A percentile compares a stretch with the other conserved stretches of the same genome.
Evolutionary conservation across 2,329 filamentous ascomycete genomes (phyloP).

Genomic region (Xylariaceae sp.): DNA sequence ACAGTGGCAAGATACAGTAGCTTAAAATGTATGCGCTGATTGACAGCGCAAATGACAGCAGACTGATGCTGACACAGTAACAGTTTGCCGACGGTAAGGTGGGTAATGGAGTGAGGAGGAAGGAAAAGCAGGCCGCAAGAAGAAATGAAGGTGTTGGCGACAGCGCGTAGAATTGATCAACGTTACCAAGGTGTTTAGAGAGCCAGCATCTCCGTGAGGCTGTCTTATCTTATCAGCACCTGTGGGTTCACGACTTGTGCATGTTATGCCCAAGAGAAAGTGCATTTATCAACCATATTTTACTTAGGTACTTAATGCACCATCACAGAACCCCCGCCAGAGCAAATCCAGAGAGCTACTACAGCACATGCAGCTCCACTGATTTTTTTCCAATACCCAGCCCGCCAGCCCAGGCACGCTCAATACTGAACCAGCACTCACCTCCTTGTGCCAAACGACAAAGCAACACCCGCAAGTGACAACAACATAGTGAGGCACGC

Average conservation of each 20-base stretch:
- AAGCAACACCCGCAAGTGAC: not conserved
- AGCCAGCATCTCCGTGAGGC: not conserved
- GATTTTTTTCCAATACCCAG: conserved; percentile 2
- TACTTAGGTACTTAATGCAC: too few species aligned
- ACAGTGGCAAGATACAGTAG: too few species aligned
- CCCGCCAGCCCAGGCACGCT: not conserved
- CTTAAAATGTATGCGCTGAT: not conserved
- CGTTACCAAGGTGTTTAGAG: too few species aligned
- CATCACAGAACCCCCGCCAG: too few species aligned
- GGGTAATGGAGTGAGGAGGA: not conserved
- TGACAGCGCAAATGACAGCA: too few species aligned
- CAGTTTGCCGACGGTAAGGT: not conserved
- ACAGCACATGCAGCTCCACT: conserved; percentile 9
- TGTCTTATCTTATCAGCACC: conserved; percentile 1
- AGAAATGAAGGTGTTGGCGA: too few species aligned
- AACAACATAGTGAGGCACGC: not conserved
- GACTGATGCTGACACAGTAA: not conserved
- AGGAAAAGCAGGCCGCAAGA: not conserved
- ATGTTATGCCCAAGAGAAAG: too few species aligned
- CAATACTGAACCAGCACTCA: conserved; percentile 1
- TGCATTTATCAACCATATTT: too few species aligned
- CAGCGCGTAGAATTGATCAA: too few species aligned
- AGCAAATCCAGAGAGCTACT: too few species aligned
- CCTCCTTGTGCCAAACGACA: not conserved
- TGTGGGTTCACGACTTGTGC: too few species aligned